Evolutionary conservation across 2,329 filamentous ascomycete species (phyloP), one percentile per base, ranked within the genome.

Genomic region (Ramularia endophylla): DNA sequence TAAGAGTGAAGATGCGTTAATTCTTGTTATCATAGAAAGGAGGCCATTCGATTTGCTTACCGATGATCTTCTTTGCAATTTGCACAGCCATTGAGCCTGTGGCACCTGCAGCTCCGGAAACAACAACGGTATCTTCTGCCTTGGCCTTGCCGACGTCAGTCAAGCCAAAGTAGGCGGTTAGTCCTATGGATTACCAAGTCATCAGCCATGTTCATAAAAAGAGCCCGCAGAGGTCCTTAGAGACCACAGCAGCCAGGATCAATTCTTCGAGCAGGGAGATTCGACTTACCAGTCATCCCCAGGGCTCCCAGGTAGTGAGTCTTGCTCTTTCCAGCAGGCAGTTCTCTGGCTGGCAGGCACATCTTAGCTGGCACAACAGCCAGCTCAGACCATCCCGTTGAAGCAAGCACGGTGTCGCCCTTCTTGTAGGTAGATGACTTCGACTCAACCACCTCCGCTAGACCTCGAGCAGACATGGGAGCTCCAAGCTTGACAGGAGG

Each of bases 71-170:
- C 55, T 72, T 72, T 5, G 72, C 74, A 47, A 77, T 71, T 58
- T 78, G 74, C 6, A 75, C 70, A 1, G 64, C 71, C 58, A 72
- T 67, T 36, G 57, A 63, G 1, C 71, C 71, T 1, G 68, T 71
- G 5, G 70, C 70, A 2, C 71, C 71, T 1, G 71, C 71, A 1
- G 71, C 71, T 2, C 67, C 68, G 28, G 65, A 69, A 8, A 73
- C 57, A 12, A 74, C 69, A 15, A 74, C 66, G 19, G 72, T 53
- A 3, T 64, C 65, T 43, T 72, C 64, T 3, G 62, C 64, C 8
- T 56, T 51, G 31, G 61, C 65, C 4, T 61, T 58, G 15, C 57
- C 58, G 8, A 61, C 65, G n/a, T 65, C 58, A 18, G 66, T 63
- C 8, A 72, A 53, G 4, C 67, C 71, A 38, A 66, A 67, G 51